A percentile compares a stretch with the other conserved stretches of the same genome.
These are phyloP conservation scores for Coffea canephora DNA, from an alignment of 257 asterid species.

Conservation along the genomic window DNA sequence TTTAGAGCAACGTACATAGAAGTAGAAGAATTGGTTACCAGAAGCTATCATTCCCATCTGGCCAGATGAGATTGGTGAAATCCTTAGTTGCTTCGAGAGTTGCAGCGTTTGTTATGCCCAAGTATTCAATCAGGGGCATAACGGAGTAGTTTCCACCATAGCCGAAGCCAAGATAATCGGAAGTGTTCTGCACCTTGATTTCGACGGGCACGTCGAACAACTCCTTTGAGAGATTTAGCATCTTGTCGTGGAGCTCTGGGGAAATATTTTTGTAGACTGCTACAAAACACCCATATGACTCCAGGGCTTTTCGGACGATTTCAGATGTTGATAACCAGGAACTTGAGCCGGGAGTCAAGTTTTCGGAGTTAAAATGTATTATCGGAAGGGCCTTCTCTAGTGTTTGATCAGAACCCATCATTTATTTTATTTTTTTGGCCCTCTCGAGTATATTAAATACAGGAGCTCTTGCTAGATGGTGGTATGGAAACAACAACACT, in stretches of 20 bases:
- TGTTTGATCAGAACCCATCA: neutral
- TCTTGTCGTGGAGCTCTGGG: constrained; percentile 39
- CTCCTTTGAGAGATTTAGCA: constrained; percentile 46
- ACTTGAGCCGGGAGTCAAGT: constrained; percentile 4
- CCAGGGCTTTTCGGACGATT: constrained; percentile 34
- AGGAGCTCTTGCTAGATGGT: no score
- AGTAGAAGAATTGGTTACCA: constrained; percentile 30
- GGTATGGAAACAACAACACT: no score
- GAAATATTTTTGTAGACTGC: constrained; percentile 46
- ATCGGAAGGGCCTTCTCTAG: neutral
- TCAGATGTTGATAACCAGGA: neutral
- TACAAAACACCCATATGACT: constrained; percentile 58
- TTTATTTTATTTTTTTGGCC: no score
- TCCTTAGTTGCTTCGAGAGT: constrained; percentile 48
- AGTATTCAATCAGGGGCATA: constrained; percentile 61
- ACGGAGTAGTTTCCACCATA: constrained; percentile 54
- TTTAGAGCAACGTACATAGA: no score
- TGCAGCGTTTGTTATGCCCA: constrained; percentile 55
- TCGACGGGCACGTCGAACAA: constrained; percentile 50
- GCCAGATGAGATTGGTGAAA: constrained; percentile 73
- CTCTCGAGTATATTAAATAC: no score
- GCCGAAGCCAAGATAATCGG: constrained; percentile 62
- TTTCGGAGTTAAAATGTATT: neutral
- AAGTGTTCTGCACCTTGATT: constrained; percentile 37
- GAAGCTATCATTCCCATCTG: constrained; percentile 44